Conservation (phyloP, 129 eudicot species). For the Deinandra increscens region DNA sequence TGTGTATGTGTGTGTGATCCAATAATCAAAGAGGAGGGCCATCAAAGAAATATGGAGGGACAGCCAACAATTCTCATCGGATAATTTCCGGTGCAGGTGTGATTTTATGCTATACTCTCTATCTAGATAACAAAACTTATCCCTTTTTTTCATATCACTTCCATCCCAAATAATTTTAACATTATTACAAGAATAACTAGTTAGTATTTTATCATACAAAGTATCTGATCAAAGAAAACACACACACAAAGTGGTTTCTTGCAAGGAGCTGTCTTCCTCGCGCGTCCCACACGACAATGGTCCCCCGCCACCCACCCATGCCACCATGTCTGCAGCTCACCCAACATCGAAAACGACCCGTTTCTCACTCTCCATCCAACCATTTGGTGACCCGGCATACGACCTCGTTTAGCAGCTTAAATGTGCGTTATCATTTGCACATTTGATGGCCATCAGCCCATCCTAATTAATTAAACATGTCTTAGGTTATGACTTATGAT, state of each 20-base stretch:
- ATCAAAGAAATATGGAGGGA: conserved; percentile 7
- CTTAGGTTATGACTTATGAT: conserved; percentile 16
- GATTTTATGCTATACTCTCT: not conserved
- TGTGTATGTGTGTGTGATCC: not conserved
- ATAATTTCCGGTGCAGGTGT: conserved; percentile 8
- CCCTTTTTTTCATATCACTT: not conserved
- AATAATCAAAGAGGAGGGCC: conserved; percentile 18
- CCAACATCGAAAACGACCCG: conserved; percentile 28
- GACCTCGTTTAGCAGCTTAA: not conserved
- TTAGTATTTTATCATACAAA: no score
- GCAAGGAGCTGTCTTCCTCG: conserved; percentile 33
- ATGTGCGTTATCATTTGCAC: conserved; percentile 1
- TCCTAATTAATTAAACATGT: conserved; percentile 16
- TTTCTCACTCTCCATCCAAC: conserved; percentile 10
- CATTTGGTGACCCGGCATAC: not conserved
- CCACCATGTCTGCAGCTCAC: conserved; percentile 30
- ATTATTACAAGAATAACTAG: not conserved
- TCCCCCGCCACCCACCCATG: conserved; percentile 26
- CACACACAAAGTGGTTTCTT: conserved; percentile 22
- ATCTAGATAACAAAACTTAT: not conserved
- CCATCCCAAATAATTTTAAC: not conserved
- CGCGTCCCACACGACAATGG: conserved; percentile 24
- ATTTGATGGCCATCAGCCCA: not conserved
- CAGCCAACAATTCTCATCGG: conserved; percentile 18
- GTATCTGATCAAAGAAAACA: no score